Conservation (phyloP, 345 rosid genomes). For the Boechera stricta region DNA sequence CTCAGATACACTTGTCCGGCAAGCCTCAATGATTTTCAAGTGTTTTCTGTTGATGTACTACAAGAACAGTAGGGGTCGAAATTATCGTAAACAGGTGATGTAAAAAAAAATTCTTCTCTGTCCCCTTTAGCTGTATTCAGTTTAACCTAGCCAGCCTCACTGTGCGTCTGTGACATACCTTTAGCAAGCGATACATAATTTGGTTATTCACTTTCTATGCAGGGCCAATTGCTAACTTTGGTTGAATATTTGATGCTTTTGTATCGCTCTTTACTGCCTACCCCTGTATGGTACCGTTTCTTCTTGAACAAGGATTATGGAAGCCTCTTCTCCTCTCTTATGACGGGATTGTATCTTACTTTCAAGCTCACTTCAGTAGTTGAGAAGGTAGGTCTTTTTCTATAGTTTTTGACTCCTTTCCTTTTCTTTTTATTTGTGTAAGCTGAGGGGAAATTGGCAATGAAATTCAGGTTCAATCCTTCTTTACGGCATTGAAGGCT, state of each 20-base stretch:
- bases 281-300: conserved; percentile 93
- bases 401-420: not conserved
- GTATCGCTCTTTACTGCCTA: conserved; percentile 81
- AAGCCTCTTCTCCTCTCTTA: conserved; percentile 82
- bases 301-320: conserved; percentile 88
- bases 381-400: conserved; percentile 62
- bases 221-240: conserved; percentile 87
- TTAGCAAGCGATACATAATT: conserved; percentile 18
- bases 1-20: conserved; percentile 93
- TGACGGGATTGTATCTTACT: conserved; percentile 82
- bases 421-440: not conserved
- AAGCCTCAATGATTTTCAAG: conserved; percentile 88
- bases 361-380: conserved; percentile 84
- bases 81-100: conserved; percentile 90
- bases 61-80: conserved; percentile 93
- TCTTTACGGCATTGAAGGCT: conserved; percentile 86
- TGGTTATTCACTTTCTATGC: conserved; percentile 36
- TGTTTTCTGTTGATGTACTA: conserved; percentile 88
- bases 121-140: conserved; percentile 4
- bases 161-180: not conserved
- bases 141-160: conserved; percentile 19
- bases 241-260: conserved; percentile 72
- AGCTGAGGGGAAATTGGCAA: conserved; percentile 15
- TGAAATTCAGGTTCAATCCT: conserved; percentile 79
- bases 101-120: not conserved